Evolutionary conservation across 192 early-diverging fungal species (phyloP).

Genomic region (Gryganskiella cystojenkinii): DNA sequence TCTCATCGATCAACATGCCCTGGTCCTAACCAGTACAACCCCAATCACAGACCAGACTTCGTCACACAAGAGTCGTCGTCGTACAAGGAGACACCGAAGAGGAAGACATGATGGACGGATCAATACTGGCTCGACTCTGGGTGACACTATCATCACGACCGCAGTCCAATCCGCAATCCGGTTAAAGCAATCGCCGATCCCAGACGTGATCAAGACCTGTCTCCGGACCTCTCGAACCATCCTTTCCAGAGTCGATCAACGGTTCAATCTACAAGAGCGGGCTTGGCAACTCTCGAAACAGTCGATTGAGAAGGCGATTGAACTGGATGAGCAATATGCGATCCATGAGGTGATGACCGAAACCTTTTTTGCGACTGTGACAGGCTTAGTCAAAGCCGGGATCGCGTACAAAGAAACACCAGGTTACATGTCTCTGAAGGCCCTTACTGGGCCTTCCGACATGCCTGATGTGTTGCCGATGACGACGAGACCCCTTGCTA

Average conservation of each 20-base stretch:
- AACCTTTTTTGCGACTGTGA: slow-evolving; percentile 52
- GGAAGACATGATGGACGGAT: background rate
- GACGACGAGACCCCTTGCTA: background rate
- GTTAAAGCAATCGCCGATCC: slow-evolving; percentile 66
- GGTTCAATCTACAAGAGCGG: slow-evolving; percentile 55
- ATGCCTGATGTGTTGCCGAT: background rate
- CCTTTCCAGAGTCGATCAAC: slow-evolving; percentile 53
- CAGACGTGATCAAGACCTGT: slow-evolving; percentile 55
- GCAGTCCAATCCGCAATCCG: slow-evolving; percentile 59
- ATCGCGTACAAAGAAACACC: slow-evolving; percentile 61
- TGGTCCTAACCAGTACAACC: no score
- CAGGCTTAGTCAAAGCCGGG: slow-evolving; percentile 57
- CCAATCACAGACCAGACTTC: background rate
- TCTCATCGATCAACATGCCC: slow-evolving; percentile 28
- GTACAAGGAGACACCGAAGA: background rate
- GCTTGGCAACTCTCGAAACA: slow-evolving; percentile 59
- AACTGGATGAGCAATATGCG: slow-evolving; percentile 63
- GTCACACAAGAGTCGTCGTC: background rate
- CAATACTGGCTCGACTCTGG: slow-evolving; percentile 1
- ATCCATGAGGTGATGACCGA: slow-evolving; percentile 61
- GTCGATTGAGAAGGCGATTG: slow-evolving; percentile 60
- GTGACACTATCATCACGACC: slow-evolving; percentile 54
- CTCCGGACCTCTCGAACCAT: slow-evolving; percentile 34
- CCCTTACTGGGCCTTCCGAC: no score
- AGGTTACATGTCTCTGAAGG: slow-evolving; percentile 38